Base-by-base conservation (phyloP, 805 yeast species). In the Candida koratica region DNA sequence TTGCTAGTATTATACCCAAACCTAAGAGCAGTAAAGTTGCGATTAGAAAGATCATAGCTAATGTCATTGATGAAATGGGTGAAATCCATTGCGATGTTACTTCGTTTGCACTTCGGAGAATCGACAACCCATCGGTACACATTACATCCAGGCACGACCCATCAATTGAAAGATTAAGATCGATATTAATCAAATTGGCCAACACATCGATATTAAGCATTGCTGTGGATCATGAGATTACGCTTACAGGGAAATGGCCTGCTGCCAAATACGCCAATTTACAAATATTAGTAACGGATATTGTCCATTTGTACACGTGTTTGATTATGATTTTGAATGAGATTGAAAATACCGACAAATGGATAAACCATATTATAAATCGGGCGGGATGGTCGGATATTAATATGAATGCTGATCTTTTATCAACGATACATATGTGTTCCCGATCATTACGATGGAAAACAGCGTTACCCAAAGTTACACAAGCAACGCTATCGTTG, bases 161-260 rank as follows among this genome's bases (percentile, higher is more conserved):
- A 6, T 38, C 52, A 1, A 29, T 45, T 1, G 51, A 46, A 6
- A 43, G 46, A 27, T 48, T 56, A 29, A 36, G 63, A 30, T 34
- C 41, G 23, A 35, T 47, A 4, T 51, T 54, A 18, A 40, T 47
- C 18, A 43, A 48, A 12, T 41, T 55, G 16, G 52, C 58, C 6
- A 39, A 44, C 3, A 45, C 52, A n/a, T 44, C 48, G 3, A 39
- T 42, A 9, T 35, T 57, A 14, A 51, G 57, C 49, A 45, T 42
- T 8, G 51, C 64, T 2, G 45, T 60, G 11, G 41, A 46, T 19
- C 57, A 58, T 29, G 66, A 61, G 39, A 35, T 55, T 5, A 55
- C 60, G 0, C 22, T 60, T 5, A 43, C 55, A 2, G 66, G 67
- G 1, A 26, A 42, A 14, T 61, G 66, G 66, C 66, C 67, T 0